Conservation (phyloP, 371 early-diverging fungal species). For the Vairimorpha necatrix region DNA sequence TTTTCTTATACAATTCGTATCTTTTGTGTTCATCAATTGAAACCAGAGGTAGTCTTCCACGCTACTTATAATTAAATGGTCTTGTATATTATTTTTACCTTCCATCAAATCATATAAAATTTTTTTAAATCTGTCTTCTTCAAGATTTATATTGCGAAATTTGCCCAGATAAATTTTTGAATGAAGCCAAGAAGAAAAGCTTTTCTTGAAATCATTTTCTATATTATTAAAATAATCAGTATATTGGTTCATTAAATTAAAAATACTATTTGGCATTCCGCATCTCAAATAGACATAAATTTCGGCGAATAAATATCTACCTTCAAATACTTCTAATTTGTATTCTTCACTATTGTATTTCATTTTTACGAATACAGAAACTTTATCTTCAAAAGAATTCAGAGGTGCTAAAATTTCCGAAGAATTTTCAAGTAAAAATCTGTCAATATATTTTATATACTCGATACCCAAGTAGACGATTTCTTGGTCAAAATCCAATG, state of each 20-base stretch:
- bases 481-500: constrained; percentile 39
- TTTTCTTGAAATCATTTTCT: constrained; percentile 25
- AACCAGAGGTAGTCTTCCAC: constrained; percentile 59
- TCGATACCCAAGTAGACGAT: constrained; percentile 35
- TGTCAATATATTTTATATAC: constrained; percentile 48
- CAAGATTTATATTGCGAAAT: background rate
- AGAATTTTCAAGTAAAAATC: constrained; percentile 45
- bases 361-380: constrained; percentile 49
- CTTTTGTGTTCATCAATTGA: constrained; percentile 18
- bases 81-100: constrained; percentile 15
- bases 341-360: constrained; percentile 49
- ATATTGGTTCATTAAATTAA: constrained; percentile 36
- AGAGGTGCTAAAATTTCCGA: background rate
- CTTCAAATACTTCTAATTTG: constrained; percentile 55
- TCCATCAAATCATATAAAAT: constrained; percentile 38
- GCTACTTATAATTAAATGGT: constrained; percentile 30
- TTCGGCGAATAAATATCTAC: constrained; percentile 59
- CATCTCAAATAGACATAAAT: constrained; percentile 51
- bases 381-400: constrained; percentile 16
- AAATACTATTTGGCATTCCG: constrained; percentile 23
- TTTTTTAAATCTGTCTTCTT: constrained; percentile 56
- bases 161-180: constrained; percentile 8
- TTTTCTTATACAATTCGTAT: constrained; percentile 11
- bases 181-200: constrained; percentile 19
- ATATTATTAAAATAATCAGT: constrained; percentile 44